Evolutionary conservation across 805 yeast species (phyloP).

Genomic region (Cyberlindnera xishuangbannaensis): DNA sequence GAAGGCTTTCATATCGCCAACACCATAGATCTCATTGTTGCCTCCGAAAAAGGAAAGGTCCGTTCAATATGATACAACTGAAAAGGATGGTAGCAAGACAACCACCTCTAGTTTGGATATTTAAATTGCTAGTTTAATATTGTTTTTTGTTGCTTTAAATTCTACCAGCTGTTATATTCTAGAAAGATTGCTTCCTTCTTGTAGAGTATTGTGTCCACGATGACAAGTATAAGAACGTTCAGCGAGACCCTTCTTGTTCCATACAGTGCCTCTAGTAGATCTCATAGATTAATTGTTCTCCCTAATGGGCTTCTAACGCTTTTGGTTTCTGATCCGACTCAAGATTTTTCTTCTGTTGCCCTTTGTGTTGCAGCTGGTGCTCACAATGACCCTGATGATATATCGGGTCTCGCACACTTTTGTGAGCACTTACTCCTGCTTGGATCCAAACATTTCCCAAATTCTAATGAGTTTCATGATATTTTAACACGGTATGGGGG

Average conservation of each 20-base stretch:
- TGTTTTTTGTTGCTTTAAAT: no score
- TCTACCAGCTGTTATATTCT: no score
- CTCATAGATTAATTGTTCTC: constrained; percentile 43
- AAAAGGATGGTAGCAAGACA: no score
- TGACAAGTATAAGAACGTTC: no score
- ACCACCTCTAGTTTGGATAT: no score
- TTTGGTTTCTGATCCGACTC: constrained; percentile 69
- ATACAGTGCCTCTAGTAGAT: constrained; percentile 30
- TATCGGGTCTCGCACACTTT: constrained; percentile 84
- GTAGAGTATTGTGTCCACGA: no score
- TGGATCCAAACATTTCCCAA: constrained; percentile 52
- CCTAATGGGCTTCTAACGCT: constrained; percentile 66
- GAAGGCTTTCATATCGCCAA: no score
- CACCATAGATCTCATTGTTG: no score
- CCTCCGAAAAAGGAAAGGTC: no score
- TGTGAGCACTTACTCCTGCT: constrained; percentile 70
- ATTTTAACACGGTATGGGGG: constrained; percentile 47
- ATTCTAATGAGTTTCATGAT: constrained; percentile 40
- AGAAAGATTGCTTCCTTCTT: no score
- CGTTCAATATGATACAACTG: no score
- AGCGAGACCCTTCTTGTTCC: constrained; percentile 30
- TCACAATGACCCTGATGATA: constrained; percentile 61
- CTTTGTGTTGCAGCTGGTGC: constrained; percentile 78
- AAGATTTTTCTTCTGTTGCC: constrained; percentile 61
- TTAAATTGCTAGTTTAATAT: no score